Percentiles rank a stretch among this genome's conserved stretches.
Evolutionary conservation across 345 rosid species (phyloP).

Genomic region (Schrenkiella parvula): DNA sequence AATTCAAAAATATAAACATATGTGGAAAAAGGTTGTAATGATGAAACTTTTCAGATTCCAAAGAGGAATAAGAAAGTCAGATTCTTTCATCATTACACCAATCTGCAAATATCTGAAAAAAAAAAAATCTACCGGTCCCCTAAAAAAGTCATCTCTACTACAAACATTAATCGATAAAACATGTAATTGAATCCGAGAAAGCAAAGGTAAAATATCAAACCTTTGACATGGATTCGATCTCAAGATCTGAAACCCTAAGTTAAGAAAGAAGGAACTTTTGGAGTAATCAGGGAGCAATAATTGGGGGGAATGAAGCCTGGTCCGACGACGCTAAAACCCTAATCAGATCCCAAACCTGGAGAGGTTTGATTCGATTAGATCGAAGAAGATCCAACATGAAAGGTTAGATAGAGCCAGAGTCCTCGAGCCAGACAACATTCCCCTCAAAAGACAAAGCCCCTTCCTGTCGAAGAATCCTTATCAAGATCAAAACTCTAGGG

Average conservation of each 20-base stretch:
- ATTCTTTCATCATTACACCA: conserved; percentile 59
- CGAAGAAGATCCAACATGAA: conserved; percentile 19
- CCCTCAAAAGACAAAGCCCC: conserved; percentile 69
- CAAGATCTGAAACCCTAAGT: conserved; percentile 25
- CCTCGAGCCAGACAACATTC: conserved; percentile 99
- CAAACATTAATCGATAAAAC: neutral
- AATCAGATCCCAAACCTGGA: conserved; percentile 23
- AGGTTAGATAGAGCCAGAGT: conserved; percentile 40
- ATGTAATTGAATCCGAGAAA: neutral
- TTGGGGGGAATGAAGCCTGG: conserved; percentile 99
- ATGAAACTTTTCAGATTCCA: conserved; percentile 39
- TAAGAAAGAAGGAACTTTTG: neutral
- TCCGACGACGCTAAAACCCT: conserved; percentile 67
- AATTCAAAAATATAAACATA: neutral
- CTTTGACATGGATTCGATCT: conserved; percentile 11
- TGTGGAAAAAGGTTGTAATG: conserved; percentile 40
- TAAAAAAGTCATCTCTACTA: neutral
- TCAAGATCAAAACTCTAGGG: conserved; percentile 13
- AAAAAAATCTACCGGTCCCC: conserved; percentile 26
- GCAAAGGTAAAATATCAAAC: conserved; percentile 29
- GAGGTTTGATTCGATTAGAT: neutral
- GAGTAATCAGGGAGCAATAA: conserved; percentile 40
- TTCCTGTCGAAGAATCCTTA: neutral
- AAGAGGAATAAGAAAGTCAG: conserved; percentile 42
- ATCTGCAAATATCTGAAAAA: conserved; percentile 39